These are phyloP conservation scores for Aureobasidium sp. DNA, from an alignment of 2,329 filamentous ascomycete genomes.

Conservation along the genomic window DNA sequence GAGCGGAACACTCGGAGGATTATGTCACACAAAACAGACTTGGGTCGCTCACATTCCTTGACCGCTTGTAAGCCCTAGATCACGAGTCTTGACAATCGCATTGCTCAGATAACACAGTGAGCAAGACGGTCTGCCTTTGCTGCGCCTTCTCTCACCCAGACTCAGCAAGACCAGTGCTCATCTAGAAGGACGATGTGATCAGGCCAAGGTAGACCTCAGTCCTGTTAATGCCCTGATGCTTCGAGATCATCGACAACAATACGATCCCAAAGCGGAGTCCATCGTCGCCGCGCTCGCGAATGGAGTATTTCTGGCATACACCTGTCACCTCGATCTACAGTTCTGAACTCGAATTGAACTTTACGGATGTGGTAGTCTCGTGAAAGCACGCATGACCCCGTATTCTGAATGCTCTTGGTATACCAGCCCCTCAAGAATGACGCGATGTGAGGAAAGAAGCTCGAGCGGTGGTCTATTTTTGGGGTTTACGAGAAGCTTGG, in stretches of 20 bases:
- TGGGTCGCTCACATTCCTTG: not conserved
- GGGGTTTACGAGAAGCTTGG: constrained; percentile 5
- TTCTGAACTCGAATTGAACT: not conserved
- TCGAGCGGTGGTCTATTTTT: constrained; percentile 4
- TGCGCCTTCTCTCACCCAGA: not conserved
- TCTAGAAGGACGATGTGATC: not conserved
- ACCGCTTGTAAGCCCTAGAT: not conserved
- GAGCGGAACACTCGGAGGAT: not conserved
- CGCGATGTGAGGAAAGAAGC: not conserved
- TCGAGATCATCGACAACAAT: not conserved
- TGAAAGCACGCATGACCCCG: not conserved
- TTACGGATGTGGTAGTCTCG: not conserved
- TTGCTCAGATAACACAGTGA: not conserved
- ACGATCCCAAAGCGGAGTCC: not conserved
- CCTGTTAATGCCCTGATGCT: not conserved
- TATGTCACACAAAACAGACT: not conserved
- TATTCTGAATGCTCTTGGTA: not conserved
- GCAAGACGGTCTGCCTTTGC: not conserved
- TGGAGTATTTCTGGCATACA: not conserved
- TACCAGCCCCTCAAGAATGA: not conserved
- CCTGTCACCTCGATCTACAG: not conserved
- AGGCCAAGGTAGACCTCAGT: no score
- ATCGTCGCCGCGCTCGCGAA: not conserved
- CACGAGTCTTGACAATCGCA: not conserved
- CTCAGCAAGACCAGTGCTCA: not conserved